phyloP scores from a whole-genome alignment of 2,329 filamentous ascomycete genomes.

The Geosmithia flava region DNA sequence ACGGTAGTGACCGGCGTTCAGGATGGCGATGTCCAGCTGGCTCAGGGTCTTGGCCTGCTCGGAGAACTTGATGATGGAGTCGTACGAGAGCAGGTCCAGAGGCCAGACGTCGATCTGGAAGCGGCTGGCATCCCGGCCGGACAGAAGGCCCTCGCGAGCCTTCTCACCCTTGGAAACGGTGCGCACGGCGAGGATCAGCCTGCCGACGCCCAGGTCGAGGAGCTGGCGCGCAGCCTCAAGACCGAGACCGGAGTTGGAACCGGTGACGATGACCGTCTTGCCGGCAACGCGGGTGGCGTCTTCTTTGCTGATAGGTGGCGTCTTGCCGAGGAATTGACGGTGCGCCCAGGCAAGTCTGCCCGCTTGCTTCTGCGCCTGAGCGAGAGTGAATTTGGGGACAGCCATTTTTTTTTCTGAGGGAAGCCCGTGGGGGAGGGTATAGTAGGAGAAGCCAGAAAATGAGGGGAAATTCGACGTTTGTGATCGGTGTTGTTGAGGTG shows the following conservation, averaged over 20 bases:
- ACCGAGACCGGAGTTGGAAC: constrained; percentile 30
- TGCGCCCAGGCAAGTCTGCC: not conserved
- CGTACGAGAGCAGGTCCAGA: constrained; percentile 29
- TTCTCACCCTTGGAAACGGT: constrained; percentile 21
- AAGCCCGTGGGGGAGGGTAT: too few species aligned
- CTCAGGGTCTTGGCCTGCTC: constrained; percentile 15
- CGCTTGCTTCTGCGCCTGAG: not conserved
- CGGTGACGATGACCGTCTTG: constrained; percentile 30
- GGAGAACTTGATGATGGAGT: constrained; percentile 26
- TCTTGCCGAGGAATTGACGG: not conserved
- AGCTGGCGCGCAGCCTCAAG: constrained; percentile 28
- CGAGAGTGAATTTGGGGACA: not conserved
- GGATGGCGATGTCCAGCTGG: constrained; percentile 28
- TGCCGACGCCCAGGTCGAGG: constrained; percentile 18
- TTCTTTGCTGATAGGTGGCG: not conserved
- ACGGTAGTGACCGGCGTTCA: constrained; percentile 26
- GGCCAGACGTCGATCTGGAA: constrained; percentile 27
- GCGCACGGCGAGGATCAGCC: constrained; percentile 29
- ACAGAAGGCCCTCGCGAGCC: constrained; percentile 18
- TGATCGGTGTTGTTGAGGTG: too few species aligned
- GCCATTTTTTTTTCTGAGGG: not conserved
- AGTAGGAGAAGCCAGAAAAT: too few species aligned
- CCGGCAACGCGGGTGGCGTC: constrained; percentile 10
- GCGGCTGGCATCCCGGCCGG: constrained; percentile 9
- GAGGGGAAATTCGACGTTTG: too few species aligned